Base-by-base conservation (phyloP, 2,329 filamentous ascomycete species). In the Paecilomyces sp. region DNA sequence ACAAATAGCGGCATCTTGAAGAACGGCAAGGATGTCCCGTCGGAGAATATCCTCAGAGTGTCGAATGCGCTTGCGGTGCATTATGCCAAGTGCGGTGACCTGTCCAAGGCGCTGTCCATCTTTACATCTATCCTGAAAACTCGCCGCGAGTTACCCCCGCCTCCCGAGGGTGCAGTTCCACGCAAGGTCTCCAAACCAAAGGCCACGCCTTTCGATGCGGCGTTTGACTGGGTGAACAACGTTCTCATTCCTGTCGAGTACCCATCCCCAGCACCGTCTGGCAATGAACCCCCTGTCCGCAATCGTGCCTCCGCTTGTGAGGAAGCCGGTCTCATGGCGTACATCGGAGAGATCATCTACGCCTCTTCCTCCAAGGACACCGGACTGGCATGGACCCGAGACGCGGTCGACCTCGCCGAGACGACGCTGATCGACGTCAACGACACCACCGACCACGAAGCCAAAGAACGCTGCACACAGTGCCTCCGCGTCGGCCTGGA, bases 281-380 rank as follows among this genome's bases (percentile, higher is more conserved):
- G 92, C 58, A 84, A 88, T 54, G 76, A 83, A 2, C 81, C 88
- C 0, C 85, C 92, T 0, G 75, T 81, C 59, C 88, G 90, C 54
- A 84, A 83, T 58, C 70, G 85, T 9, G 79, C 82, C 30, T 85
- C 90, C 64, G 82, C 84, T 41, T 97, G 92, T 74, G 88, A 94
- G 65, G 92, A 97, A 74, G 91, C 92, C 2, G 91, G 86, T 0
- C 77, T 97, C 13, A 92, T 91, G 80, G 83, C 92, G 25, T 94
- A 96, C 74, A 93, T 97, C 63, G 93, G 93, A 60, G 93, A 97
- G 77, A 96, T 97, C 57, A 82, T 97, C 33, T 97, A 89, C 73
- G 85, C 90, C 0, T 84, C 83, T 3, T 82, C 83, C n/a, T 76
- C 79, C 18, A 78, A 73, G 18, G 86, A 90, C 55, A 87, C 89